A percentile compares a stretch with the other conserved stretches of the same genome.
Evolutionary conservation across 2,329 filamentous ascomycete genomes (phyloP).

Genomic region (Aspergillus felis): DNA sequence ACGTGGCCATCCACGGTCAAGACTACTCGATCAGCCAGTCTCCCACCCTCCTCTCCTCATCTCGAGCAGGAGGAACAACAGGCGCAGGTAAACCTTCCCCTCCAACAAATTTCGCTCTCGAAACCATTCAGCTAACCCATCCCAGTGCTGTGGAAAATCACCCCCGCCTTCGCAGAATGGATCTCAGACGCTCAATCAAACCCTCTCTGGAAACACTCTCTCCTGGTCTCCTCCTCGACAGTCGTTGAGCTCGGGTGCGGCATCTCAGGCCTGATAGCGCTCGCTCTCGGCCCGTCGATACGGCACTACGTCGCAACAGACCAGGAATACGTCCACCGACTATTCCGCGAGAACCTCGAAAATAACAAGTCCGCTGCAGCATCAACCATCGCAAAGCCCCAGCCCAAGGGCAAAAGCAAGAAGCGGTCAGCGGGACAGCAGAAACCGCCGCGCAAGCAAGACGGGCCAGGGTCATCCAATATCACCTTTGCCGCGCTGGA

Average conservation of each 20-base stretch:
- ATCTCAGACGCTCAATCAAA: constrained; percentile 56
- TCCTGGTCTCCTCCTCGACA: constrained; percentile 54
- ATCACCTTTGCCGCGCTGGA: constrained; percentile 65
- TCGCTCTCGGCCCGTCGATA: constrained; percentile 62
- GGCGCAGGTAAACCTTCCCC: constrained; percentile 54
- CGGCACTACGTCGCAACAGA: constrained; percentile 74
- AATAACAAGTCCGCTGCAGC: constrained; percentile 28
- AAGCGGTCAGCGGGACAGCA: constrained; percentile 6
- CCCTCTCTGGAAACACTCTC: constrained; percentile 54
- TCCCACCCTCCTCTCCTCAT: constrained; percentile 73
- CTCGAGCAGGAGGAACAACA: constrained; percentile 68
- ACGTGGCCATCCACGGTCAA: constrained; percentile 63
- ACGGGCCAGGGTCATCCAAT: constrained; percentile 23
- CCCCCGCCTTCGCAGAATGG: constrained; percentile 78
- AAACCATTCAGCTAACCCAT: neutral
- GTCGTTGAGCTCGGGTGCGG: constrained; percentile 86
- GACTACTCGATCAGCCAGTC: constrained; percentile 81
- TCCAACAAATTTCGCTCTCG: neutral
- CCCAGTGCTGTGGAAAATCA: constrained; percentile 85
- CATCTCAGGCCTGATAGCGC: constrained; percentile 73
- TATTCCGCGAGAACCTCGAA: constrained; percentile 71
- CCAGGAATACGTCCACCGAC: constrained; percentile 75
- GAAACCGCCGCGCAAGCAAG: neutral
- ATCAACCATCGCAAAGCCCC: neutral
- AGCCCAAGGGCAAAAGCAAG: constrained; percentile 4